Evolutionary conservation across 139 green algal species (phyloP), one percentile per base, ranked within the genome.

Genomic region (Micromonas pusilla): DNA sequence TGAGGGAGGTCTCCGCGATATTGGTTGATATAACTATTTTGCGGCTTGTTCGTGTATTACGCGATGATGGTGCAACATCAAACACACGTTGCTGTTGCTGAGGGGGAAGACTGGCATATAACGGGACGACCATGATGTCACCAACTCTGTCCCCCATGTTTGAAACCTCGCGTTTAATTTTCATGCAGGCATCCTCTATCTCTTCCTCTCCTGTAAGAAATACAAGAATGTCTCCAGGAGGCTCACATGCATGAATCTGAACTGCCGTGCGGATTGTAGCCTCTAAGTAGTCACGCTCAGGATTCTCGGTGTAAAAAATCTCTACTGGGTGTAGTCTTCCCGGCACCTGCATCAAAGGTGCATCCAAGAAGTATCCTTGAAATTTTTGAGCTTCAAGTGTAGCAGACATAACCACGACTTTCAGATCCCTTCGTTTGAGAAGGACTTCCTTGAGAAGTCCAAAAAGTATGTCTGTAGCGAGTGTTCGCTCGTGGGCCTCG

Each of bases 381-480:
- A 99, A 99, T 88, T 99, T 99, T 83, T 99, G 93, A 3, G 95
- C 95, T 85, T 99, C 95, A 33, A 99, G 87, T 26, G 95, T 99
- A 62, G 95, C 95, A 78, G 86, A 94, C 95, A 99, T 99, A n/a
- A 99, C 95, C 79, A 99, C 93, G 66, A 98, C 84, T 89, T 98
- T 99, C 34, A 99, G 86, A 85, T 97, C 91, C 0, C 82, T 34
- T 0, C 95, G 90, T 80, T 93, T 82, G 79, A 90, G 88, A 54
- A 98, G 84, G 53, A 86, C 86, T 79, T 92, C 90, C 79, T 96
- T 96, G 54, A 96, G 66, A 52, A 96, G 88, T 28, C 91, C 91
- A 84, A 96, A 96, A 64, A 96, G 85, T 16, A 96, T 86, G 81
- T 96, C 91, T 21, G 91, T 96, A 36, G 88, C 86, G 26, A 96